Conservation (phyloP, 352 stramenopile species). For the Pythium biforme region DNA sequence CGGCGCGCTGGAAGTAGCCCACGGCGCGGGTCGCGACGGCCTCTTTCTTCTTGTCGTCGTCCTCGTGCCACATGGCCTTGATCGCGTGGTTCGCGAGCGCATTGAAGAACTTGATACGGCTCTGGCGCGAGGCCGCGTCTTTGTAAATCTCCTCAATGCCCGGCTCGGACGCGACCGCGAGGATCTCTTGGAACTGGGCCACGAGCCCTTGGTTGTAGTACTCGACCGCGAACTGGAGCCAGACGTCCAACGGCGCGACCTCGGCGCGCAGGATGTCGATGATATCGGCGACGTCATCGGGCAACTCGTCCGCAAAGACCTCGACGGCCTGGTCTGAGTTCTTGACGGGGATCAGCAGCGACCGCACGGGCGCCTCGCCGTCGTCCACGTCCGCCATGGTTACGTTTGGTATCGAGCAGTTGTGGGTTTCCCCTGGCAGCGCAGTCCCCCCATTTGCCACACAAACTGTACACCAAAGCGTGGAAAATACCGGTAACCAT, state of each 20-base stretch:
- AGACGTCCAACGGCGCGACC: constrained; percentile 89
- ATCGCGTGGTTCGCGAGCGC: constrained; percentile 81
- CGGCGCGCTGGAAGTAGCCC: constrained; percentile 83
- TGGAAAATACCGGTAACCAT: no score
- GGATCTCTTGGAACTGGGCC: constrained; percentile 83
- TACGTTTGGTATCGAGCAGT: no score
- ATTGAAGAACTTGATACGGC: constrained; percentile 90
- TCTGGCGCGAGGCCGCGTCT: constrained; percentile 79
- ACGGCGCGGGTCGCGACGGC: constrained; percentile 77
- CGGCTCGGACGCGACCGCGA: constrained; percentile 77
- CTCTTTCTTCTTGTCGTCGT: constrained; percentile 87
- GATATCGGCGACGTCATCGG: constrained; percentile 89
- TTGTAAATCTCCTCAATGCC: constrained; percentile 89
- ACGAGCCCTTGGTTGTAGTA: constrained; percentile 87
- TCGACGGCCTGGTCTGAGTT: constrained; percentile 90
- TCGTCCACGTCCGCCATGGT: constrained; percentile 30
- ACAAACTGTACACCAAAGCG: neutral
- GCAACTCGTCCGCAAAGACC: constrained; percentile 89
- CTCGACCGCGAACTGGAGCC: constrained; percentile 90
- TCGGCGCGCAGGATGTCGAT: constrained; percentile 90
- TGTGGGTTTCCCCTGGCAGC: neutral
- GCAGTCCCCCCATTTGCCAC: constrained; percentile 5
- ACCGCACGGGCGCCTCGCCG: constrained; percentile 37
- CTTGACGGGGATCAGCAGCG: constrained; percentile 89
- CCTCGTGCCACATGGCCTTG: constrained; percentile 89